A percentile compares a stretch with the other conserved stretches of the same genome.
Conservation (phyloP, 805 yeast genomes). For the Suhomyces sp. region DNA sequence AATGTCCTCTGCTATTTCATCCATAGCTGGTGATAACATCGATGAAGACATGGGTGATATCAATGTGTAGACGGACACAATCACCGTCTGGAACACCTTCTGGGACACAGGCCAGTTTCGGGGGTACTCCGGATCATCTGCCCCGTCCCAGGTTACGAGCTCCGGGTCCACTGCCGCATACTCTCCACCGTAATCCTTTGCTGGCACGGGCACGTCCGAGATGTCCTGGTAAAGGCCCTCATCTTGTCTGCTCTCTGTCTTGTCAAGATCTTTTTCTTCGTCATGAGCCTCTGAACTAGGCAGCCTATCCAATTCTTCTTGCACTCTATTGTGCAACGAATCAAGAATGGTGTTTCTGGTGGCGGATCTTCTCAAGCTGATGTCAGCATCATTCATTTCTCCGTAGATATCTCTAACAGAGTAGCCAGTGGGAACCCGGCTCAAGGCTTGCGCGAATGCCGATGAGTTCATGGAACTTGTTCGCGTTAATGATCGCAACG, state of each 20-base stretch:
- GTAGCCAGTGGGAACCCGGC: conserved; percentile 1
- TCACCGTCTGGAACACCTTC: conserved; percentile 20
- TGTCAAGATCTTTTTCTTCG: neutral
- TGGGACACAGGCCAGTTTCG: conserved; percentile 28
- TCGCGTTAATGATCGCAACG: neutral
- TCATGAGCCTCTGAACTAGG: neutral
- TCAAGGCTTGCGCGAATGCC: neutral
- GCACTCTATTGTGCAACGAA: conserved; percentile 3
- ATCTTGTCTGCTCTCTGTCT: neutral
- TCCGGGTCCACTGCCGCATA: conserved; percentile 35
- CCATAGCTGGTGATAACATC: conserved; percentile 36
- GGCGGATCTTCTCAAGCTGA: conserved; percentile 24
- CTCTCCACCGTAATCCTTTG: conserved; percentile 30
- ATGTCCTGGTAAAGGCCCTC: conserved; percentile 12
- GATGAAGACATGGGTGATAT: conserved; percentile 43
- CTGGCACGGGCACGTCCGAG: conserved; percentile 22
- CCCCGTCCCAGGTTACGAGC: conserved; percentile 33
- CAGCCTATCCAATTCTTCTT: neutral
- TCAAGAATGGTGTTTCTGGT: conserved; percentile 27
- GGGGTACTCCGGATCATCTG: conserved; percentile 32
- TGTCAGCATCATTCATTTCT: conserved; percentile 22
- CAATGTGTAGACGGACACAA: conserved; percentile 36
- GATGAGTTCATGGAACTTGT: neutral
- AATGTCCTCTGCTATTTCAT: conserved; percentile 27
- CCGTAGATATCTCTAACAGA: conserved; percentile 31